A percentile compares a stretch with the other conserved stretches of the same genome.
phyloP scores from a whole-genome alignment of 139 green algal species.

The Nannochloris sp. region DNA sequence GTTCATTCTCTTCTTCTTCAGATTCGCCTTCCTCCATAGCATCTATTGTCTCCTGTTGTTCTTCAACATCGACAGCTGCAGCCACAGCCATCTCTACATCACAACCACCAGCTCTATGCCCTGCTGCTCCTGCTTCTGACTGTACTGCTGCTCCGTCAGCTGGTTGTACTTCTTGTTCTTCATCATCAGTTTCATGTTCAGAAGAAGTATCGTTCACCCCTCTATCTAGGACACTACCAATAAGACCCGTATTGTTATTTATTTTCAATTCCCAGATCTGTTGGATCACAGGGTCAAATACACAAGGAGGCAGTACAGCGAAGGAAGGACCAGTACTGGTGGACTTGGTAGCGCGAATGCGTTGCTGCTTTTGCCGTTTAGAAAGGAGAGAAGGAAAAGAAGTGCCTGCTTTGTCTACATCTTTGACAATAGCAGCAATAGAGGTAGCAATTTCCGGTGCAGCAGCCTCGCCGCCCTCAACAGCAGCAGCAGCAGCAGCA shows the following conservation, averaged over 20 bases:
- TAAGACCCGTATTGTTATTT: no score
- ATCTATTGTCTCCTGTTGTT: neutral
- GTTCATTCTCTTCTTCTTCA: no score
- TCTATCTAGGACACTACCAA: no score
- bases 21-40: neutral
- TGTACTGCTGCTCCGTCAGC: neutral
- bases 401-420: neutral
- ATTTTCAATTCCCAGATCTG: neutral
- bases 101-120: neutral
- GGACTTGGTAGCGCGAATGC: no score
- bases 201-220: no score
- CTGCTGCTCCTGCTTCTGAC: neutral
- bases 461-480: no score
- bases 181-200: no score
- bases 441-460: no score
- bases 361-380: neutral
- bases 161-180: no score
- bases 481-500: no score
- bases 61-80: neutral
- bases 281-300: neutral
- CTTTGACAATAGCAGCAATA: neutral
- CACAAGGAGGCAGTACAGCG: neutral
- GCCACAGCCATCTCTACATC: neutral
- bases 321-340: neutral
- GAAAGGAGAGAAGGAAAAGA: neutral